These are phyloP conservation scores for Pneumocystis jirovecii DNA, from an alignment of 1,139 yeast species.

Conservation along the genomic window DNA sequence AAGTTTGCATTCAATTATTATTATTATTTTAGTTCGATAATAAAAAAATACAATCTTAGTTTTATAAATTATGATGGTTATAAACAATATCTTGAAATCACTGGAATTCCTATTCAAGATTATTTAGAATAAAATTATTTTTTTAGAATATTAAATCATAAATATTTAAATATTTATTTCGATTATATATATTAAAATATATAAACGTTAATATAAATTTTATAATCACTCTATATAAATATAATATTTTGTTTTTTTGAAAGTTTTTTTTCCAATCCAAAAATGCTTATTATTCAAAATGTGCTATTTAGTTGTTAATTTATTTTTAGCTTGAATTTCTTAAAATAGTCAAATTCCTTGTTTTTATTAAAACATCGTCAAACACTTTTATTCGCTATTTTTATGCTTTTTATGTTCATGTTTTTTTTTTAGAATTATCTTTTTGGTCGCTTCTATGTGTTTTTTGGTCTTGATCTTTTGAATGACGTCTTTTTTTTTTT, in stretches of 20 bases:
- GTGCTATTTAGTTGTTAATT: too few relatives aligned
- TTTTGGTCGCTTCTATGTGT: neutral
- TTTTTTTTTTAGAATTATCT: neutral
- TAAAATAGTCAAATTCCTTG: too few relatives aligned
- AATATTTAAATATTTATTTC: too few relatives aligned
- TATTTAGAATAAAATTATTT: neutral
- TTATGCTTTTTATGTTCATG: neutral
- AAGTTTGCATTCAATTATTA: neutral
- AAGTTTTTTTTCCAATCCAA: neutral
- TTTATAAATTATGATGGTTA: conserved; percentile 39
- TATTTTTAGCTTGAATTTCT: too few relatives aligned
- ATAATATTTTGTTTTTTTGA: too few relatives aligned
- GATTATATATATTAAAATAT: too few relatives aligned
- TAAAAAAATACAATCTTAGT: conserved; percentile 55
- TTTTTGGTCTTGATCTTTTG: neutral
- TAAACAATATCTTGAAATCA: conserved; percentile 31
- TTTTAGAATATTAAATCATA: neutral
- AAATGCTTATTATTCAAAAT: too few relatives aligned
- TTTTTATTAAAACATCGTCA: too few relatives aligned
- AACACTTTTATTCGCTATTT: too few relatives aligned
- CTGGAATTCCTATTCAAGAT: neutral
- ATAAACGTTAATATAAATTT: neutral
- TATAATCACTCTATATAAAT: neutral
- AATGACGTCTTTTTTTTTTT: neutral
- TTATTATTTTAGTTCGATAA: conserved; percentile 31